These are phyloP conservation scores for Piper longum DNA, from an alignment of 164 flowering plant genomes.

Conservation along the genomic window DNA sequence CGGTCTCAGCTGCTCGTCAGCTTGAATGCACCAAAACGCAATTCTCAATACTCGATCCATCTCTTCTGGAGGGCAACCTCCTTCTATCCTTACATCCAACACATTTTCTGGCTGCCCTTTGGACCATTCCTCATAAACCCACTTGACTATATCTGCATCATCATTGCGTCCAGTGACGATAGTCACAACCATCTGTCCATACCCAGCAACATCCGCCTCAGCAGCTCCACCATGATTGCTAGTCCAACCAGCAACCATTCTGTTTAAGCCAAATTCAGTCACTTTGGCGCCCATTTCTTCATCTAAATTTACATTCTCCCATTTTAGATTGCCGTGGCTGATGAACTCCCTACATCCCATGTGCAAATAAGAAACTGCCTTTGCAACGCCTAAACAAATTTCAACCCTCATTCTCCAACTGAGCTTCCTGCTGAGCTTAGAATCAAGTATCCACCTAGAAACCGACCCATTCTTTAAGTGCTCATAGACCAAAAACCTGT, in stretches of 20 bases:
- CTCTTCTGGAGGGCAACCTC: slow-evolving; percentile 22
- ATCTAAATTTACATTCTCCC: slow-evolving; percentile 46
- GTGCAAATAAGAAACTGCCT: slow-evolving; percentile 53
- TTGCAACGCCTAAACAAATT: slow-evolving; percentile 43
- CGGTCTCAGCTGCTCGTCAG: slow-evolving; percentile 36
- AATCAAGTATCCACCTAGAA: slow-evolving; percentile 29
- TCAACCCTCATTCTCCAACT: slow-evolving; percentile 47
- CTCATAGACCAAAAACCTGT: slow-evolving; percentile 47
- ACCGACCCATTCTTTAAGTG: slow-evolving; percentile 43
- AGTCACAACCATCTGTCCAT: slow-evolving; percentile 42
- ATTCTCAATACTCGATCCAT: slow-evolving; percentile 44
- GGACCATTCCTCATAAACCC: slow-evolving; percentile 40
- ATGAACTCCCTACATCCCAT: slow-evolving; percentile 49
- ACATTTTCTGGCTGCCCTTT: slow-evolving; percentile 19
- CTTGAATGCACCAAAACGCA: slow-evolving; percentile 66
- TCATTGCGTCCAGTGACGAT: slow-evolving; percentile 25
- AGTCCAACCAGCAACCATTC: slow-evolving; percentile 6
- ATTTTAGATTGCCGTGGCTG: slow-evolving; percentile 56
- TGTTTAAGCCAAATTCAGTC: slow-evolving; percentile 38
- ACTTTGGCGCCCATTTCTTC: slow-evolving; percentile 43
- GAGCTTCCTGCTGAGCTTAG: slow-evolving; percentile 25
- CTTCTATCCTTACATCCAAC: slow-evolving; percentile 22
- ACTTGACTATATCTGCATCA: slow-evolving; percentile 12
- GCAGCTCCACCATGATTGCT: slow-evolving; percentile 12
- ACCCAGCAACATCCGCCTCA: slow-evolving; percentile 38